Conservation (phyloP, 192 early-diverging fungal species). For the Linnemannia zychae region DNA sequence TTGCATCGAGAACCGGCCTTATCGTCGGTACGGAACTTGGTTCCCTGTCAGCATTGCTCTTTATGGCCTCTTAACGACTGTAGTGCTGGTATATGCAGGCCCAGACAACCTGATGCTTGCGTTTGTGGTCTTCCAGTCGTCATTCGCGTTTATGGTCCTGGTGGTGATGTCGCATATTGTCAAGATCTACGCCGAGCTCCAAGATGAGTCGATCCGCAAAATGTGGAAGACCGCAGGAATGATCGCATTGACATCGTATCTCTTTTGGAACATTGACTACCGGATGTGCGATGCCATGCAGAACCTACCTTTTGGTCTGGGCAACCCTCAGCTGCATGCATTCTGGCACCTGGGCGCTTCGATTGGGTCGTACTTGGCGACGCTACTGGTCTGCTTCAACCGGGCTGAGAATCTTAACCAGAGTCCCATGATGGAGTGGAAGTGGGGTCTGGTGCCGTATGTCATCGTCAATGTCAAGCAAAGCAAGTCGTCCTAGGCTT, state of each 20-base stretch:
- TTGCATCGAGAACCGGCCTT: conserved; percentile 41
- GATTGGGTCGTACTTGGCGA: conserved; percentile 26
- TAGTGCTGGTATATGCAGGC: conserved; percentile 43
- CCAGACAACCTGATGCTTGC: conserved; percentile 39
- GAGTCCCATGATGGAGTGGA: conserved; percentile 30
- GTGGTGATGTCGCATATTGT: conserved; percentile 38
- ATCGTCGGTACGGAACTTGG: conserved; percentile 48
- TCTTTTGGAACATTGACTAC: conserved; percentile 46
- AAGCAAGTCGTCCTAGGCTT: conserved; percentile 13
- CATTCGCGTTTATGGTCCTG: conserved; percentile 35
- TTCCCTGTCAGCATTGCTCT: conserved; percentile 51
- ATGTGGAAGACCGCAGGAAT: conserved; percentile 14
- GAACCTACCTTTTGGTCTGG: conserved; percentile 27
- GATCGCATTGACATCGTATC: conserved; percentile 16
- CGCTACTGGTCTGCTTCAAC: conserved; percentile 37
- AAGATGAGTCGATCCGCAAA: conserved; percentile 12
- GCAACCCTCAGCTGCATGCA: conserved; percentile 49
- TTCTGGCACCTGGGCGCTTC: conserved; percentile 47
- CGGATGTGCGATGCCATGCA: conserved; percentile 45
- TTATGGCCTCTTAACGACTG: conserved; percentile 38
- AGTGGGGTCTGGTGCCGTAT: conserved; percentile 33
- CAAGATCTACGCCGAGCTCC: conserved; percentile 33
- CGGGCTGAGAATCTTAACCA: conserved; percentile 38
- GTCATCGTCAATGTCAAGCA: conserved; percentile 34
- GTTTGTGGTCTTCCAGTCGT: conserved; percentile 47